A percentile compares a stretch with the other conserved stretches of the same genome.
phyloP scores from a whole-genome alignment of 805 yeast species.

The Nakazawaea ishiwadae region DNA sequence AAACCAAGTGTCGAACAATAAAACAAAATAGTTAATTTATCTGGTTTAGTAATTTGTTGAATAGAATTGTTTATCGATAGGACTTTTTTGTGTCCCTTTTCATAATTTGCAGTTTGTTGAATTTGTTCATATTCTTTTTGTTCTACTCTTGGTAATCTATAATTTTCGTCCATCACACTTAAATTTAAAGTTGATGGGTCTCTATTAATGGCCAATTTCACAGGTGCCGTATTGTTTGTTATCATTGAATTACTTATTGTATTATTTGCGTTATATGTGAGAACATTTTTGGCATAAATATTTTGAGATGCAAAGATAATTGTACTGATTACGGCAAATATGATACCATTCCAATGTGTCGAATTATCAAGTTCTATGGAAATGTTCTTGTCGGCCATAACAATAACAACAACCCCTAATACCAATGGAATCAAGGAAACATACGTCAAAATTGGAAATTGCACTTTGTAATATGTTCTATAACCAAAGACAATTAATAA shows the following conservation, averaged over 20 bases:
- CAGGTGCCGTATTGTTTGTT: conserved; percentile 19
- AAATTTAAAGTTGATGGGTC: conserved; percentile 12
- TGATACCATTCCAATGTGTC: conserved; percentile 52
- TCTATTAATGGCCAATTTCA: conserved; percentile 21
- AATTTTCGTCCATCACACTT: conserved; percentile 10
- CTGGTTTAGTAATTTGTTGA: conserved; percentile 45
- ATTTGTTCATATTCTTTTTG: conserved; percentile 21
- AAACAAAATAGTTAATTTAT: conserved; percentile 73
- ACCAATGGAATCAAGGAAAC: conserved; percentile 47
- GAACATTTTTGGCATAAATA: conserved; percentile 78
- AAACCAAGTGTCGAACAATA: conserved; percentile 78
- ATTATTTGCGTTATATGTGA: conserved; percentile 41
- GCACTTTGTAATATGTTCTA: conserved; percentile 43
- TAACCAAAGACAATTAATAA: conserved; percentile 55
- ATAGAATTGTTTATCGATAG: conserved; percentile 8
- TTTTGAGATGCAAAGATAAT: conserved; percentile 80
- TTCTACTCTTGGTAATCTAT: conserved; percentile 15
- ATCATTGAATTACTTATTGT: conserved; percentile 12
- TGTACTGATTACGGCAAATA: conserved; percentile 64
- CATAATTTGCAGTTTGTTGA: conserved; percentile 7
- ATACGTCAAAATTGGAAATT: conserved; percentile 46
- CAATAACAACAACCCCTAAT: conserved; percentile 47
- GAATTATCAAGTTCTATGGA: conserved; percentile 15
- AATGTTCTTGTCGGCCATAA: conserved; percentile 29
- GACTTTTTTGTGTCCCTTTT: conserved; percentile 3